Conservation (phyloP, 305 asterid species). For the Fraxinus nigra region DNA sequence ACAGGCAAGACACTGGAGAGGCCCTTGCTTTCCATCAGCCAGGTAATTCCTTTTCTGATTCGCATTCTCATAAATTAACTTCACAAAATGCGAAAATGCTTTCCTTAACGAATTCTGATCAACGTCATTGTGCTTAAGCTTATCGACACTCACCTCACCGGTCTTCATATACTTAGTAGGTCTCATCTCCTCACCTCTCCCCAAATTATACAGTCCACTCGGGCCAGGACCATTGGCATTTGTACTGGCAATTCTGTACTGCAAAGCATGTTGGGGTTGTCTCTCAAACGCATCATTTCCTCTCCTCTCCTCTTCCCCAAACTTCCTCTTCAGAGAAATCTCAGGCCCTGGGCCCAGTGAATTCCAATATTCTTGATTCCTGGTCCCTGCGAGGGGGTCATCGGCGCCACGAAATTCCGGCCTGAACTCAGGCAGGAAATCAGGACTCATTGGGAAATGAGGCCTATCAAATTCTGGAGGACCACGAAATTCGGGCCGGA, state of each 20-base stretch:
- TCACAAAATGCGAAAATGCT: slow-evolving; percentile 68
- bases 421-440: slow-evolving; percentile 31
- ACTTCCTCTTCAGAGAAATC: slow-evolving; percentile 60
- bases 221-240: slow-evolving; percentile 47
- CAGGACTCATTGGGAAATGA: slow-evolving; percentile 61
- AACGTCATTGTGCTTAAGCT: slow-evolving; percentile 56
- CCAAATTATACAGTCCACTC: slow-evolving; percentile 36
- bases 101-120: slow-evolving; percentile 62
- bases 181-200: slow-evolving; percentile 59
- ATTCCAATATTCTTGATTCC: slow-evolving; percentile 51
- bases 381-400: slow-evolving; percentile 30
- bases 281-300: slow-evolving; percentile 74
- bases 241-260: slow-evolving; percentile 52
- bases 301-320: slow-evolving; percentile 68
- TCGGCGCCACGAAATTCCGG: slow-evolving; percentile 36
- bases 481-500: slow-evolving; percentile 41
- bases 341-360: slow-evolving; percentile 34
- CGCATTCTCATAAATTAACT: slow-evolving; percentile 60
- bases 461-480: slow-evolving; percentile 49
- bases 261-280: slow-evolving; percentile 85
- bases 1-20: slow-evolving; percentile 74
- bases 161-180: slow-evolving; percentile 52
- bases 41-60: slow-evolving; percentile 61
- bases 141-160: slow-evolving; percentile 41
- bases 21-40: slow-evolving; percentile 85